phyloP scores from a whole-genome alignment of 1,284 basidiomycete species.

The Rhodotorula sp. region DNA sequence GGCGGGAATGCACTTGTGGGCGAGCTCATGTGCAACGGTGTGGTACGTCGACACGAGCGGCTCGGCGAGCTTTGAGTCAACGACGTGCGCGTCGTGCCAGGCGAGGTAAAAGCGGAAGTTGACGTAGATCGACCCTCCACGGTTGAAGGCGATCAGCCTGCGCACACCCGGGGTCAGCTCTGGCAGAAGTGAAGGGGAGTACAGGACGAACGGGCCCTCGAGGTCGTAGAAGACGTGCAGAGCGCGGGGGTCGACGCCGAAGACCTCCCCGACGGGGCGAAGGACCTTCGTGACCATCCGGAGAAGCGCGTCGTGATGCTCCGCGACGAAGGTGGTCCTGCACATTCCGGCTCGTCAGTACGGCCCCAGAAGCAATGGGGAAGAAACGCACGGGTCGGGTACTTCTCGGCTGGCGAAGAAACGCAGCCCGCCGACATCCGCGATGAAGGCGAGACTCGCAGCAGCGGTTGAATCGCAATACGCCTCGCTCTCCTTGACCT shows the following conservation, averaged over 20 bases:
- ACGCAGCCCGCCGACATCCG: conserved; percentile 50
- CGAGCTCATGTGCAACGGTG: conserved; percentile 82
- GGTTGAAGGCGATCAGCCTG: conserved; percentile 83
- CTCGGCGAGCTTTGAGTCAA: conserved; percentile 60
- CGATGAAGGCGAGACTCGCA: conserved; percentile 51
- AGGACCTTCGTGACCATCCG: conserved; percentile 50
- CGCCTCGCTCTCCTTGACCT: conserved; percentile 51
- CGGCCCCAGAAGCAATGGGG: neutral
- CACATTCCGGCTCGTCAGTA: conserved; percentile 23
- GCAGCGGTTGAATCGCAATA: conserved; percentile 52
- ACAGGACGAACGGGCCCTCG: conserved; percentile 59
- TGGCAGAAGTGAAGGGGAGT: neutral
- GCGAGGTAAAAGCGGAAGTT: conserved; percentile 60
- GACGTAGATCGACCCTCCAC: conserved; percentile 83
- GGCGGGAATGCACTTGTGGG: conserved; percentile 29
- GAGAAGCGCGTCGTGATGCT: conserved; percentile 48
- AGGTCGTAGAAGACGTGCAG: conserved; percentile 86
- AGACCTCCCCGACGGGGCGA: conserved; percentile 49
- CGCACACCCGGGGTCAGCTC: neutral
- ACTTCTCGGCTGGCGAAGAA: conserved; percentile 50
- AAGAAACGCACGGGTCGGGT: conserved; percentile 13
- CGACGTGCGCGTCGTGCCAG: conserved; percentile 71
- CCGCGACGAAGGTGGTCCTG: conserved; percentile 45
- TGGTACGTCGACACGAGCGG: conserved; percentile 87
- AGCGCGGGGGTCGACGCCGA: conserved; percentile 58